These are phyloP conservation scores for Glomus cerebriforme DNA, from an alignment of 192 early-diverging fungal species.

Conservation along the genomic window DNA sequence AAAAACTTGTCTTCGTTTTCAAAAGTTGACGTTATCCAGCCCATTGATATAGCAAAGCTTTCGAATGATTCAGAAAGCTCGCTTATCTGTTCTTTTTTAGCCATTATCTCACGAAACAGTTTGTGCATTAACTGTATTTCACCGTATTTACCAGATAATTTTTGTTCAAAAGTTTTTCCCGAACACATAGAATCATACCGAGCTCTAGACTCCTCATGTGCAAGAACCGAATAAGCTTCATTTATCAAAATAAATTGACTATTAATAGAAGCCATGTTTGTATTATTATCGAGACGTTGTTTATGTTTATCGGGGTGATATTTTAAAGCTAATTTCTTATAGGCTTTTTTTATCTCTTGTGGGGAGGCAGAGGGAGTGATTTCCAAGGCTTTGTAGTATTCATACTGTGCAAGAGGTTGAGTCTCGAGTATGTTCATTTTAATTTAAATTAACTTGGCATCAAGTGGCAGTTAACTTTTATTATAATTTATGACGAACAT, in stretches of 20 bases:
- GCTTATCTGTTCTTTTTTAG: conserved; percentile 12
- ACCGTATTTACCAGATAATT: neutral
- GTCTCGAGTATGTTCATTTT: no score
- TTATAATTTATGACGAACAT: no score
- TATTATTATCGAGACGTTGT: neutral
- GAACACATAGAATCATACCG: conserved; percentile 1
- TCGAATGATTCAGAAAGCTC: conserved; percentile 1
- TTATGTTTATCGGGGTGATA: conserved; percentile 80
- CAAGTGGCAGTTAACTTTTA: no score
- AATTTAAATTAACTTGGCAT: no score
- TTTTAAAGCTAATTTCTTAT: conserved; percentile 95
- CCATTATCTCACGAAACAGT: conserved; percentile 23
- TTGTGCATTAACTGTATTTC: neutral
- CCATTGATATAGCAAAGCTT: neutral
- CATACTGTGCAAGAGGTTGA: no score
- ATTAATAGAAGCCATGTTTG: neutral
- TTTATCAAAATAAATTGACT: conserved; percentile 26
- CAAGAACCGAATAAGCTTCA: conserved; percentile 18
- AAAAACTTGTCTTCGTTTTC: neutral
- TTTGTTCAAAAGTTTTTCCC: neutral
- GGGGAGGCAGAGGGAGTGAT: conserved; percentile 75
- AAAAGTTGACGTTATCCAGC: neutral
- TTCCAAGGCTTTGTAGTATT: conserved; percentile 86
- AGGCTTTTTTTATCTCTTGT: conserved; percentile 94
- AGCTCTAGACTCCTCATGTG: neutral